Conservation (phyloP, 257 asterid genomes). For the Nicotiana tomentosiformis region DNA sequence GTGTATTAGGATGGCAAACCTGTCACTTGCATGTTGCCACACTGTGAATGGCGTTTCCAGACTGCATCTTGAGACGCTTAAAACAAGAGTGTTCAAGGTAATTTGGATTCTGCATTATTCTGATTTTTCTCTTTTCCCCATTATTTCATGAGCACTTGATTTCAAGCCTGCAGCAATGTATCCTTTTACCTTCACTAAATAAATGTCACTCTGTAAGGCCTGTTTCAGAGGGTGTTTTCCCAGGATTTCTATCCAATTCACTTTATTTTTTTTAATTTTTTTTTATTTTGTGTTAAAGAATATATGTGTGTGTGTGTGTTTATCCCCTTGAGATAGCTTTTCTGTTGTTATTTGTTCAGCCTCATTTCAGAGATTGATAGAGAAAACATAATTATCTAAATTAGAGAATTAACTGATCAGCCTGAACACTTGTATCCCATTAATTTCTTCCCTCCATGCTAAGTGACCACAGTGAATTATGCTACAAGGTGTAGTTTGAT, state of each 20-base stretch:
- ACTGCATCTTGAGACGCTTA: conserved; percentile 35
- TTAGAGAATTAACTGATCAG: neutral
- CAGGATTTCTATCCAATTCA: neutral
- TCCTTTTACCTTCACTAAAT: too few relatives aligned
- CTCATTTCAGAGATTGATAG: neutral
- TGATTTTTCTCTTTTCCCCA: too few relatives aligned
- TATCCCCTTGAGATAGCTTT: neutral
- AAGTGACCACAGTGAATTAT: neutral
- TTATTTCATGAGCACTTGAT: too few relatives aligned
- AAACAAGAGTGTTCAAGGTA: conserved; percentile 44
- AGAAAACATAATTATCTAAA: neutral
- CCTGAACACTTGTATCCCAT: neutral
- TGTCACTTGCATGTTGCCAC: conserved; percentile 44
- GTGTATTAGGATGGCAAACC: conserved; percentile 48
- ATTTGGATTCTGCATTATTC: neutral
- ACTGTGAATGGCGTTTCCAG: conserved; percentile 48
- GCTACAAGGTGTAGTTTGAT: neutral
- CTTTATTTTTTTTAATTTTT: neutral
- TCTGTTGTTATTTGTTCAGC: neutral
- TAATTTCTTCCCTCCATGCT: neutral
- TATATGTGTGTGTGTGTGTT: neutral
- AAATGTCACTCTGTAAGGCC: too few relatives aligned
- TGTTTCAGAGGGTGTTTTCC: neutral
- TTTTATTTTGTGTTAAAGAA: neutral
- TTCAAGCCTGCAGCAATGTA: too few relatives aligned